Evolutionary conservation across 2,329 filamentous ascomycete genomes (phyloP), one percentile per base, ranked within the genome.

Genomic region (Fusarium sp.): DNA sequence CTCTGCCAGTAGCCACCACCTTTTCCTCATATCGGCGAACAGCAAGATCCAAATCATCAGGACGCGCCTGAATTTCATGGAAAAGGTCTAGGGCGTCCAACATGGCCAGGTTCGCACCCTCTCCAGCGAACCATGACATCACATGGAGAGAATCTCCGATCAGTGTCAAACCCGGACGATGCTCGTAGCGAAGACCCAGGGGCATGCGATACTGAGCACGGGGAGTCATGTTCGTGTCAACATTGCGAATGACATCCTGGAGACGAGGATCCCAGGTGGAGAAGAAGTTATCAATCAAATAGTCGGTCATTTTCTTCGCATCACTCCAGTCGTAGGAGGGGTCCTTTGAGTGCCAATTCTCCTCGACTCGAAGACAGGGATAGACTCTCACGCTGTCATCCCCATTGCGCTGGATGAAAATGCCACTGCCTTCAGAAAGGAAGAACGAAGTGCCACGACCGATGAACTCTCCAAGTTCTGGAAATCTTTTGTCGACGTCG

Each of bases 121-220:
- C 54, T 16, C 54, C 54, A 3, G 38, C 38, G 4, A 58, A 58
- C 54, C 54, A 58, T 0, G 54, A 58, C 54, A 58, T 58, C 0
- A 58, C 54, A 13, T 58, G 54, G 0, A 58, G 54, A 18, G 54
- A 58, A 13, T 58, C 54, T 4, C 54, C 54, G 0, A 58, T 23
- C 0, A 58, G 40, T 9, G n/a, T 58, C 30, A 58, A 15, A 0
- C 54, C 54, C 0, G 30, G 30, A 13, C 15, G n/a, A 1, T 47
- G 38, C 0, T 44, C 6, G 3, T 58, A 58, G 9, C 9, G 30
- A 1, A 58, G 54, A 16, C 54, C 54, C 0, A 44, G 0, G 9
- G 54, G 54, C 54, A 58, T 58, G 3, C 38, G 30, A 47, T 58
- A 58, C 16, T 58, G 54, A 1, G 54, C 54, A 0, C 54, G 54